A percentile compares a stretch with the other conserved stretches of the same genome.
These are phyloP conservation scores for Blastobotrys robertii DNA, from an alignment of 805 yeast species.

Conservation along the genomic window DNA sequence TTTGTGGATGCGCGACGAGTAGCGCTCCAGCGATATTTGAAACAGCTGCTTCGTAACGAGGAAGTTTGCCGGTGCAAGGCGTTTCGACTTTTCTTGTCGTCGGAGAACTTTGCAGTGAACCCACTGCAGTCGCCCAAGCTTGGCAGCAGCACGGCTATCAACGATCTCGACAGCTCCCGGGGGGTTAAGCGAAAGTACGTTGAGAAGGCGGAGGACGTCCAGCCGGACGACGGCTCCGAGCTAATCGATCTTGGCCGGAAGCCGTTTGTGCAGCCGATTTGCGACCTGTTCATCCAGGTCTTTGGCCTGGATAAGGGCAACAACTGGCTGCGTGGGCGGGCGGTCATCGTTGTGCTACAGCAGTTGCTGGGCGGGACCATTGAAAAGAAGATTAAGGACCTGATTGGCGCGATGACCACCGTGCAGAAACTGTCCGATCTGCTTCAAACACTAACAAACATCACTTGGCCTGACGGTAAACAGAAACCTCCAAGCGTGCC, in stretches of 20 bases:
- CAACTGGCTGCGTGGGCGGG: slow-evolving; percentile 79
- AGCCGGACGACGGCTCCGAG: neutral
- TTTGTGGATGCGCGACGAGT: slow-evolving; percentile 54
- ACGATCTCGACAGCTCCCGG: neutral
- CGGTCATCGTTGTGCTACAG: slow-evolving; percentile 69
- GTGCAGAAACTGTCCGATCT: slow-evolving; percentile 12
- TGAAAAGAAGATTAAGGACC: slow-evolving; percentile 48
- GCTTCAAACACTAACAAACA: slow-evolving; percentile 20
- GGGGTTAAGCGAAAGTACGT: neutral
- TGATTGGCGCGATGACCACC: slow-evolving; percentile 26
- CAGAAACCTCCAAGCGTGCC: slow-evolving; percentile 25
- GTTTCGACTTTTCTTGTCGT: slow-evolving; percentile 68
- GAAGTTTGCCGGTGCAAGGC: slow-evolving; percentile 64
- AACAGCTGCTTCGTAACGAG: slow-evolving; percentile 46
- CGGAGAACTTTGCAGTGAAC: slow-evolving; percentile 43
- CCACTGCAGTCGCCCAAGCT: slow-evolving; percentile 2
- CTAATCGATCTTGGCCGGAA: slow-evolving; percentile 18
- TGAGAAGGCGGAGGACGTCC: neutral
- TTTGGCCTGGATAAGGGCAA: slow-evolving; percentile 55
- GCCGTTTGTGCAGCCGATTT: slow-evolving; percentile 70
- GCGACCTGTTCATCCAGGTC: slow-evolving; percentile 60
- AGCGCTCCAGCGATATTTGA: slow-evolving; percentile 54
- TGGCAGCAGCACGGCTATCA: neutral
- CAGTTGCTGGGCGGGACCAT: slow-evolving; percentile 83
- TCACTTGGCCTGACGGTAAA: slow-evolving; percentile 45